Percentiles rank a stretch among this genome's conserved stretches.
Evolutionary conservation across 306 rosid genomes (phyloP).

Genomic region (Vigna angularis): DNA sequence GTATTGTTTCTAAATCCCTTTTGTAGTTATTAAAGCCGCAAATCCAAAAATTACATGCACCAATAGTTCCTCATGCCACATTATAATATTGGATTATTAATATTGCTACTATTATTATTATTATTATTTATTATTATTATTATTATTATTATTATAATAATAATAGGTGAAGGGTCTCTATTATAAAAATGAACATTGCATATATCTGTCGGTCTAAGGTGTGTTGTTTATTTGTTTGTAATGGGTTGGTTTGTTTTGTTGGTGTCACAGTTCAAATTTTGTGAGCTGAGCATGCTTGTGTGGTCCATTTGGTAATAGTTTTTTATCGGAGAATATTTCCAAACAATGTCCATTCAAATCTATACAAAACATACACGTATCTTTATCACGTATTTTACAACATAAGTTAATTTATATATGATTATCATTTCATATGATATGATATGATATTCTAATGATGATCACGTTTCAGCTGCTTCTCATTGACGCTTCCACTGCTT

Average conservation of each 20-base stretch:
- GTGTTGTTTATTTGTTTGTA: neutral
- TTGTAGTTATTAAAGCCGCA: constrained; percentile 33
- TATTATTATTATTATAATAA: no score
- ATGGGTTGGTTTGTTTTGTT: constrained; percentile 12
- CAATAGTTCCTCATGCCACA: neutral
- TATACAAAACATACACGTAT: constrained; percentile 23
- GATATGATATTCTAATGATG: neutral
- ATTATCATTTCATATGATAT: no score
- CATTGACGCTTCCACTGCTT: neutral
- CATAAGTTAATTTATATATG: no score
- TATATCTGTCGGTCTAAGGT: constrained; percentile 37
- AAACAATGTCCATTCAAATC: constrained; percentile 33
- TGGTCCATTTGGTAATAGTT: constrained; percentile 40
- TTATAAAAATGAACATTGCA: neutral
- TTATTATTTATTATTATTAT: no score
- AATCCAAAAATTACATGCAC: constrained; percentile 41
- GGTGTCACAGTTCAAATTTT: constrained; percentile 43
- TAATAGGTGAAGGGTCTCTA: neutral
- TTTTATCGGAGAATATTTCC: constrained; percentile 4
- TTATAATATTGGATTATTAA: neutral
- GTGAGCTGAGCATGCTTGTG: constrained; percentile 46
- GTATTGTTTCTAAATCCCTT: constrained; percentile 9
- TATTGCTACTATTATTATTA: no score
- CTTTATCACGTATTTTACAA: neutral
- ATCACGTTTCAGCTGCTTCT: constrained; percentile 4